Base-by-base conservation (phyloP, 1,139 yeast genomes). In the Candida mesenterica region DNA sequence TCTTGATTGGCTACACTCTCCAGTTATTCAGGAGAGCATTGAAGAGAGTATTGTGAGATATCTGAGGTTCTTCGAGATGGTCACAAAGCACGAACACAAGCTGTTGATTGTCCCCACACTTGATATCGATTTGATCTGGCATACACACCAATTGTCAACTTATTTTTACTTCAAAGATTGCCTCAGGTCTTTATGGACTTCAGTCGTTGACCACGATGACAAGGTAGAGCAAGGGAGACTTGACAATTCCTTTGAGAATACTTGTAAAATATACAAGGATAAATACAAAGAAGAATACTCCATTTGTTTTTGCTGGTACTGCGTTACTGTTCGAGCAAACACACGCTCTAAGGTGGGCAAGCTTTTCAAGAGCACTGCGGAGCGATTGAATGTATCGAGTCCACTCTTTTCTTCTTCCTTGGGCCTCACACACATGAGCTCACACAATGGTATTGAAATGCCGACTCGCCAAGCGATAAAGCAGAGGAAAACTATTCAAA, bases 121-220 rank as follows among this genome's bases (percentile, higher is more conserved):
- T 35, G 72, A 67, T 35, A 57, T 67, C 16, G 72, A 67, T 38
- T 47, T 67, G 28, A 49, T 61, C 1, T 66, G 72, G 72, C 70
- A 62, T 34, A 65, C 72, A 4, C 70, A 66, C 39, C 69, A 61
- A 39, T 49, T 67, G 24, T 45, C 53, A 4, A 52, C 57, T 20
- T 37, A 32, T 16, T 43, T 42, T 15, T 66, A 67, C 41, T 45
- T 50, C 29, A 33, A 42, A 3, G 54, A 49, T 34, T 55, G 61
- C 31, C 32, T 37, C 19, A 23, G 26, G 4, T 31, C 41, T 15
- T 25, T 23, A 9, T 22, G 34, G 12, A 24, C 29, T 3, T 9
- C 25, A 13, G 52, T 58, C 22, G 40, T 59, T 15, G 60, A 59
- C 44, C 65, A 59, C 32, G 61, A 59, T 31, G 65, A 59, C 32